Percentiles rank a stretch among this genome's conserved stretches.
phyloP scores from a whole-genome alignment of 345 rosid species.

The Microthlaspi erraticum region DNA sequence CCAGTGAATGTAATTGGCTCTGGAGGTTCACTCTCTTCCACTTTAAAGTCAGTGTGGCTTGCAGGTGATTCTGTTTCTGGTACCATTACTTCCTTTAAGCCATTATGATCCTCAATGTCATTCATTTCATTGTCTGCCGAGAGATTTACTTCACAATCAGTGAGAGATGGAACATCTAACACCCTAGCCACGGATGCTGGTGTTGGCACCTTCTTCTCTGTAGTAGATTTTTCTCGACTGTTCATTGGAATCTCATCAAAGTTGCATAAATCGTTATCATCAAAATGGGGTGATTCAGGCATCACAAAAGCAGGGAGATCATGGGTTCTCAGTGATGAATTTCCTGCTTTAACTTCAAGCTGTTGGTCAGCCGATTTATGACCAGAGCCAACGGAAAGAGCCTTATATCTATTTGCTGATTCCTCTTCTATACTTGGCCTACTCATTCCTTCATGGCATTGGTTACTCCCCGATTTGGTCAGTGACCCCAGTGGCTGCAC shows the following conservation, averaged over 20 bases:
- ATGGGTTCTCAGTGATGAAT: constrained; percentile 37
- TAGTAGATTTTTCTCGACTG: constrained; percentile 33
- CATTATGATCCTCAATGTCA: constrained; percentile 38
- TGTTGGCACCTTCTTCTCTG: constrained; percentile 34
- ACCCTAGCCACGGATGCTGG: constrained; percentile 36
- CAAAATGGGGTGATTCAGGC: constrained; percentile 55
- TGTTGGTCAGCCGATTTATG: constrained; percentile 39
- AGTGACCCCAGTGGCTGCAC: constrained; percentile 20
- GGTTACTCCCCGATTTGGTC: constrained; percentile 30
- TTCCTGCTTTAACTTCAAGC: constrained; percentile 39
- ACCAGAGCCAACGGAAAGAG: constrained; percentile 42
- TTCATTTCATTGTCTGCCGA: constrained; percentile 32
- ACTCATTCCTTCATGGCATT: constrained; percentile 42
- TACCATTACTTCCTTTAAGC: constrained; percentile 34
- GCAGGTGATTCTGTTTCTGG: constrained; percentile 38
- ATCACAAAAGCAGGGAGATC: constrained; percentile 41
- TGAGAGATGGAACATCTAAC: constrained; percentile 34
- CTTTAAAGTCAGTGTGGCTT: constrained; percentile 38
- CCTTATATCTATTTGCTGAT: constrained; percentile 32
- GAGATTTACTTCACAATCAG: constrained; percentile 37
- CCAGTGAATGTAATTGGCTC: constrained; percentile 31
- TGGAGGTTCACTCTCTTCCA: constrained; percentile 36
- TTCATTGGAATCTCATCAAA: constrained; percentile 38
- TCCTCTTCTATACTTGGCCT: constrained; percentile 45
- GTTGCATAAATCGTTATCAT: constrained; percentile 43